Evolutionary conservation across 2,329 filamentous ascomycete species (phyloP).

Genomic region (Aaosphaeria arxii): DNA sequence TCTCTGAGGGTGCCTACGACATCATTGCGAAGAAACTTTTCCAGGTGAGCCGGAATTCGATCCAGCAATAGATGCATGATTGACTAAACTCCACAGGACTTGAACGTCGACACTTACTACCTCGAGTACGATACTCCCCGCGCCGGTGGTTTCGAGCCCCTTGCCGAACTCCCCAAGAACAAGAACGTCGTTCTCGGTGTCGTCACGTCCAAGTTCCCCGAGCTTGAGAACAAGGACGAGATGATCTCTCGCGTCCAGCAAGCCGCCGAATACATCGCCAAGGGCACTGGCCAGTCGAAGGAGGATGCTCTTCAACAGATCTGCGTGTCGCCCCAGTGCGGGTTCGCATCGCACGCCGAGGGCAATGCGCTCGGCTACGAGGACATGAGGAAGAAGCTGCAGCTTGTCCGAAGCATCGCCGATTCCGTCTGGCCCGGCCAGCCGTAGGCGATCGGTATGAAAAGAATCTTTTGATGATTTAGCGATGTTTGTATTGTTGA

Average conservation of each 20-base stretch:
- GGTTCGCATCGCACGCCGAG: slow-evolving; percentile 65
- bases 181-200: slow-evolving; percentile 49
- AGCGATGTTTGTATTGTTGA: slow-evolving; percentile 5
- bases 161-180: slow-evolving; percentile 43
- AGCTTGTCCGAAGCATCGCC: slow-evolving; percentile 67
- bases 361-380: slow-evolving; percentile 68
- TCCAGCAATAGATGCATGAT: background rate
- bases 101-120: slow-evolving; percentile 41
- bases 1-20: slow-evolving; percentile 48
- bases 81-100: slow-evolving; percentile 18
- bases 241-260: slow-evolving; percentile 47
- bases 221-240: slow-evolving; percentile 45
- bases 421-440: slow-evolving; percentile 67
- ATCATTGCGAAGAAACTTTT: slow-evolving; percentile 44
- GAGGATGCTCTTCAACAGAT: slow-evolving; percentile 69
- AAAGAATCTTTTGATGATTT: background rate
- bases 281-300: slow-evolving; percentile 61
- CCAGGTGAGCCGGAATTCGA: slow-evolving; percentile 19
- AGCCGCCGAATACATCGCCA: slow-evolving; percentile 64
- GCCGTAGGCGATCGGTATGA: slow-evolving; percentile 27
- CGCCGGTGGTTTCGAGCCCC: slow-evolving; percentile 47
- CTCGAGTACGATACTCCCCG: slow-evolving; percentile 48
- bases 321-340: slow-evolving; percentile 36
- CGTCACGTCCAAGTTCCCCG: slow-evolving; percentile 46
- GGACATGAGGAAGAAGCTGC: slow-evolving; percentile 71